Evolutionary conservation across 805 yeast genomes (phyloP), one percentile per base, ranked within the genome.

Genomic region (Ogataea haglerorum): DNA sequence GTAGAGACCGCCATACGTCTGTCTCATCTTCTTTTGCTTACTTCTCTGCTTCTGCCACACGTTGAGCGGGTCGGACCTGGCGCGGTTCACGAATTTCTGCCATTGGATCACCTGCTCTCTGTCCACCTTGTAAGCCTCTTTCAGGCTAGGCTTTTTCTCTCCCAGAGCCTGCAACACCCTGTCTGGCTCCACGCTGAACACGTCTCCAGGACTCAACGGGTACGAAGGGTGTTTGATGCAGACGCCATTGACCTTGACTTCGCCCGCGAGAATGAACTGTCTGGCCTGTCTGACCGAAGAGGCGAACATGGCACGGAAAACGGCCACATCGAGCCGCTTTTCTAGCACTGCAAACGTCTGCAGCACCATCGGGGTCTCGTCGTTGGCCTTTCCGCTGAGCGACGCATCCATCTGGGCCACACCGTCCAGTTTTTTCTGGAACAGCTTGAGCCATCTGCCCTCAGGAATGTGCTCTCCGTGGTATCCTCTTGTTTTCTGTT

Each of bases 401-500:
- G 90, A 81, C 7, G 91, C 85, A 64, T 87, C 95, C 58, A 88
- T 73, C 56, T 88, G 95, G 7, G 95, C 93, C 29, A 88, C 96
- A 21, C 95, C 85, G 45, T 84, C 81, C 51, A 89, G 70, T 45
- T 82, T 80, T 17, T 79, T 76, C 39, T 79, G 69, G 67, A 91
- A 90, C 36, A 75, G 63, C 7, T 78, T 66, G 58, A 84, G 83
- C 82, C 89, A 85, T 58, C 90, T 78, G 14, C 77, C 69, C 61
- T 93, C 99, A 1, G 91, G 85, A 41, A 91, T 63, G 60, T 84
- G 87, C 57, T 93, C 98, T 53, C 99, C 99, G 61, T 91, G 99
- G 63, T 91, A 91, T 1, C 91, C 83, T 66, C 99, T 78, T 6
- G 97, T 82, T 59, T 90, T 96, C 59, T 80, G 83, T 63, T 93